Percentiles rank a stretch among this genome's conserved stretches.
Evolutionary conservation across 176 grass and related monocot species (phyloP).

Genomic region (sorghum (Sorghum bicolor)): DNA sequence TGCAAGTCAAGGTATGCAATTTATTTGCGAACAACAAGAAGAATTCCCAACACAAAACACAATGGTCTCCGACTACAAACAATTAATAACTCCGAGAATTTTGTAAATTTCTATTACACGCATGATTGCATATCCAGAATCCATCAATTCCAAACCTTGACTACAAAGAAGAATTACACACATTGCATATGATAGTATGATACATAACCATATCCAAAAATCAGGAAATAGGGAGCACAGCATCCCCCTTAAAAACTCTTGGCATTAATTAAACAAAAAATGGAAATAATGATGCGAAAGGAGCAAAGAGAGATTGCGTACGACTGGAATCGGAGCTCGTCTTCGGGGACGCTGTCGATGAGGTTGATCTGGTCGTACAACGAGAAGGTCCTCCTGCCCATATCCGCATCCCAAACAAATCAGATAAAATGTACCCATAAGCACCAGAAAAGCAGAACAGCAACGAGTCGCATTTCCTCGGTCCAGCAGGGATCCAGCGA

Average conservation of each 20-base stretch:
- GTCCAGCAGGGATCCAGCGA: neutral
- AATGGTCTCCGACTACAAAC: neutral
- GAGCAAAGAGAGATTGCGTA: slow-evolving; percentile 45
- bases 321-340: slow-evolving; percentile 85
- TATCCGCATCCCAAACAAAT: neutral
- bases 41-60: neutral
- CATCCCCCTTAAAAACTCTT: neutral
- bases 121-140: neutral
- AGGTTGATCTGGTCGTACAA: slow-evolving; percentile 99
- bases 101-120: neutral
- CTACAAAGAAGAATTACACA: neutral
- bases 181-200: neutral
- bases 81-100: neutral
- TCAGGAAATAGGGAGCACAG: neutral
- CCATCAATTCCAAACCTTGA: neutral
- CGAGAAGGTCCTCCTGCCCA: slow-evolving; percentile 81
- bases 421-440: neutral
- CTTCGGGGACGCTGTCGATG: slow-evolving; percentile 82
- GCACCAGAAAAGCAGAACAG: neutral
- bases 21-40: neutral
- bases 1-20: neutral
- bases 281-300: neutral
- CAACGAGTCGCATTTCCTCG: neutral
- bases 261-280: neutral
- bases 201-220: neutral